Conservation (phyloP, 2,329 filamentous ascomycete species). For the Sporothrix brasiliensis region DNA sequence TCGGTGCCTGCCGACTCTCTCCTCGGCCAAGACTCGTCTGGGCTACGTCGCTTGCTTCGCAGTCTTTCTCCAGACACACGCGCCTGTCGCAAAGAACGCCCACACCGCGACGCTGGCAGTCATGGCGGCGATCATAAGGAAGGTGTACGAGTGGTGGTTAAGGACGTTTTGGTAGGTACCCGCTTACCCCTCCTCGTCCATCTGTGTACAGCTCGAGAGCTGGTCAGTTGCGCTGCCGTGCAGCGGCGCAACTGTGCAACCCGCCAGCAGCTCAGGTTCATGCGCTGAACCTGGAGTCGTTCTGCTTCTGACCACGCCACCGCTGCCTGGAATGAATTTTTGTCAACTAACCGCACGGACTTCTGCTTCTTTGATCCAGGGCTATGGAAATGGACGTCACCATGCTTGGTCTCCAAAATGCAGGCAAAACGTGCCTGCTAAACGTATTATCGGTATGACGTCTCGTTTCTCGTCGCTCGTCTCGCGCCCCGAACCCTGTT, state of each 20-base stretch:
- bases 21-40: background rate
- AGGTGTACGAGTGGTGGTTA: constrained; percentile 97
- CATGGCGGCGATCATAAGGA: constrained; percentile 92
- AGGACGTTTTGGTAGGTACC: constrained; percentile 86
- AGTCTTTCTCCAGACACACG: background rate
- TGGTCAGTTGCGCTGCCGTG: background rate
- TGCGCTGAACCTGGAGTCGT: background rate
- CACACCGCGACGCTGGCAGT: constrained; percentile 41
- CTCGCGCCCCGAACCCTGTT: constrained; percentile 21
- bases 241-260: constrained; percentile 19
- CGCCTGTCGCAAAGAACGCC: background rate
- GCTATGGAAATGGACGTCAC: constrained; percentile 99
- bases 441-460: constrained; percentile 86
- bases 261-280: background rate
- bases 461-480: constrained; percentile 17
- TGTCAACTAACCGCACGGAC: background rate
- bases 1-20: background rate
- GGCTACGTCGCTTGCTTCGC: background rate
- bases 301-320: background rate
- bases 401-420: constrained; percentile 97
- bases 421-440: constrained; percentile 93
- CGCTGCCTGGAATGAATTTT: background rate
- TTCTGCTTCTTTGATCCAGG: constrained; percentile 55
- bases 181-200: constrained; percentile 37
- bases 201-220: constrained; percentile 9